These are phyloP conservation scores for Exophiala phaeomuriformis DNA, from an alignment of 2,329 filamentous ascomycete genomes.

Conservation along the genomic window DNA sequence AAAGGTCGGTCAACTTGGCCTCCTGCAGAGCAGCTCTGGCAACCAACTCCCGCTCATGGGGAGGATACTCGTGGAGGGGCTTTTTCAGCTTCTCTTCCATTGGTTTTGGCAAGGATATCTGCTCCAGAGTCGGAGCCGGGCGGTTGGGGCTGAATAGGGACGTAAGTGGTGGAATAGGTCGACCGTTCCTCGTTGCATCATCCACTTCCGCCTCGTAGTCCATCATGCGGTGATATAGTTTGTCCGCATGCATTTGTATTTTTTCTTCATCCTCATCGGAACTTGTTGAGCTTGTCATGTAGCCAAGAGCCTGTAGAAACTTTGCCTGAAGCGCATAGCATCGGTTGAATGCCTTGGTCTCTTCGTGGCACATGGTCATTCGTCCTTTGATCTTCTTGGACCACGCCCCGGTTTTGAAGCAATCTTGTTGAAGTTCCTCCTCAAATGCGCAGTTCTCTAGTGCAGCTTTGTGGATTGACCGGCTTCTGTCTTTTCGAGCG, in stretches of 20 bases:
- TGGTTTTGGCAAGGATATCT: constrained; percentile 21
- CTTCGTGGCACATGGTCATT: constrained; percentile 70
- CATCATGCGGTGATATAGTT: constrained; percentile 79
- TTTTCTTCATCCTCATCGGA: constrained; percentile 68
- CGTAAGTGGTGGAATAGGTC: constrained; percentile 38
- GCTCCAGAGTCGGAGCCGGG: constrained; percentile 32
- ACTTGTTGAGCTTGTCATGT: constrained; percentile 53
- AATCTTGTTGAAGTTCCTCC: constrained; percentile 73
- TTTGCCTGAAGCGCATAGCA: constrained; percentile 87
- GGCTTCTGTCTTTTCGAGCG: constrained; percentile 73
- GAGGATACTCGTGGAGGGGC: constrained; percentile 37
- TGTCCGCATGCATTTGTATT: constrained; percentile 93
- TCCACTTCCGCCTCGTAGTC: constrained; percentile 70
- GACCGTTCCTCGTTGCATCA: constrained; percentile 43
- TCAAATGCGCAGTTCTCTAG: constrained; percentile 90
- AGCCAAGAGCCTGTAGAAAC: constrained; percentile 84
- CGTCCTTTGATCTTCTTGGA: constrained; percentile 45
- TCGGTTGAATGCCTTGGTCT: constrained; percentile 70
- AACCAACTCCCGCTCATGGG: constrained; percentile 42
- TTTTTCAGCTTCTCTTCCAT: constrained; percentile 28
- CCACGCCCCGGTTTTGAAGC: constrained; percentile 67
- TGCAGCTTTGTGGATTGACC: constrained; percentile 68
- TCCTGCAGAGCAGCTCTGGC: constrained; percentile 27
- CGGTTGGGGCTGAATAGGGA: constrained; percentile 39
- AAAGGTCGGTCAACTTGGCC: constrained; percentile 23